Percentiles rank a stretch among this genome's conserved stretches.
Conservation (phyloP, 345 rosid species). For the Anacardium occidentale region DNA sequence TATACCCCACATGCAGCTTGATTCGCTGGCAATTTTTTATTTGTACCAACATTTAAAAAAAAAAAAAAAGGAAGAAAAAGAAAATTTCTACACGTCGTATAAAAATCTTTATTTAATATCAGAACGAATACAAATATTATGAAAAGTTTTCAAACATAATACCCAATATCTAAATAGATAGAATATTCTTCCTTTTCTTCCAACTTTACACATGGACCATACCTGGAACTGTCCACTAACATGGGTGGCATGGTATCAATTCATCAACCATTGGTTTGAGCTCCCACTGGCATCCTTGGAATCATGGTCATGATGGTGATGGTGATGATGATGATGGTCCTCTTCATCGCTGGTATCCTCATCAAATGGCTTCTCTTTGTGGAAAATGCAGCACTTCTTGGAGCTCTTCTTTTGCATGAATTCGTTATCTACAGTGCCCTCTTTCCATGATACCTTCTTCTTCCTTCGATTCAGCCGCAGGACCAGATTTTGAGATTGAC, state of each 20-base stretch:
- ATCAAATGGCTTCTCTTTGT: conserved; percentile 86
- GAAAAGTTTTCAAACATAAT: not conserved
- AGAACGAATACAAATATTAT: no score
- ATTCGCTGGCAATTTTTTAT: no score
- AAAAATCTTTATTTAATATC: no score
- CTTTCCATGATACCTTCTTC: conserved; percentile 95
- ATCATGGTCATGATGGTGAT: conserved; percentile 25
- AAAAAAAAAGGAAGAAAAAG: no score
- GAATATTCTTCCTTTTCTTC: not conserved
- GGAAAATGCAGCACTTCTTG: conserved; percentile 96
- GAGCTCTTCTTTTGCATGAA: conserved; percentile 95
- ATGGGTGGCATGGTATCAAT: not conserved
- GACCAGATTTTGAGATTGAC: conserved; percentile 50
- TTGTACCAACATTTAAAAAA: no score
- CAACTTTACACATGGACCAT: conserved; percentile 3
- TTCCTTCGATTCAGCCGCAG: conserved; percentile 65
- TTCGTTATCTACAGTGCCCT: conserved; percentile 94
- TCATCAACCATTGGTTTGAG: conserved; percentile 13
- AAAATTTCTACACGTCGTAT: no score
- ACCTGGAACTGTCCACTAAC: not conserved
- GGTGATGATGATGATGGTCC: conserved; percentile 32
- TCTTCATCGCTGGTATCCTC: conserved; percentile 90
- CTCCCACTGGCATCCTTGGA: conserved; percentile 20
- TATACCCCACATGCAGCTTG: no score
- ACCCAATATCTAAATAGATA: not conserved